Conservation (phyloP, 352 stramenopile genomes). For the Phytophthora quininea region DNA sequence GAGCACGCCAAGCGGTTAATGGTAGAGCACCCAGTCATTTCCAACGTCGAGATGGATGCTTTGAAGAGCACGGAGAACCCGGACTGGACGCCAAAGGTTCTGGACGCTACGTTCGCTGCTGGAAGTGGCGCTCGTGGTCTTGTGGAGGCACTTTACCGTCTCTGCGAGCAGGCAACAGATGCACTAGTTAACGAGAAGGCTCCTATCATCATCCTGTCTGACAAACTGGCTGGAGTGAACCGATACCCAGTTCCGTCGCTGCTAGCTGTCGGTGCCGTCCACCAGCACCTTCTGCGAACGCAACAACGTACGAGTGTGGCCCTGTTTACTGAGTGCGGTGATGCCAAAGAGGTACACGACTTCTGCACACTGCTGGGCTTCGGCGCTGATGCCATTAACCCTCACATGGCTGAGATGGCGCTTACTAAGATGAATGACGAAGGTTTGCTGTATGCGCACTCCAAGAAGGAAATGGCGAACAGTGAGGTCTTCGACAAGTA, state of each 20-base stretch:
- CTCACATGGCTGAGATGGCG: conserved; percentile 95
- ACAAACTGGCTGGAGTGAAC: conserved; percentile 87
- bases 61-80: conserved; percentile 82
- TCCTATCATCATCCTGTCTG: conserved; percentile 92
- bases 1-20: conserved; percentile 85
- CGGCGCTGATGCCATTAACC: conserved; percentile 95
- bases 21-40: conserved; percentile 95
- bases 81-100: conserved; percentile 61
- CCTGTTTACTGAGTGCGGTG: conserved; percentile 94
- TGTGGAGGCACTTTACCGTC: conserved; percentile 88
- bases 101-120: conserved; percentile 73
- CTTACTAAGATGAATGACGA: conserved; percentile 96
- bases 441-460: conserved; percentile 80
- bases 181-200: conserved; percentile 84
- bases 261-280: conserved; percentile 93
- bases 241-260: conserved; percentile 95
- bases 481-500: conserved; percentile 74
- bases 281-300: conserved; percentile 95
- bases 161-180: conserved; percentile 94
- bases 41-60: conserved; percentile 92
- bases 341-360: conserved; percentile 97
- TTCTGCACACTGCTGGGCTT: conserved; percentile 94
- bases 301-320: conserved; percentile 90
- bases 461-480: conserved; percentile 57
- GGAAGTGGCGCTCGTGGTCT: conserved; percentile 67